Conservation (phyloP, 1,284 basidiomycete species). For the Coriolopsis trogii region DNA sequence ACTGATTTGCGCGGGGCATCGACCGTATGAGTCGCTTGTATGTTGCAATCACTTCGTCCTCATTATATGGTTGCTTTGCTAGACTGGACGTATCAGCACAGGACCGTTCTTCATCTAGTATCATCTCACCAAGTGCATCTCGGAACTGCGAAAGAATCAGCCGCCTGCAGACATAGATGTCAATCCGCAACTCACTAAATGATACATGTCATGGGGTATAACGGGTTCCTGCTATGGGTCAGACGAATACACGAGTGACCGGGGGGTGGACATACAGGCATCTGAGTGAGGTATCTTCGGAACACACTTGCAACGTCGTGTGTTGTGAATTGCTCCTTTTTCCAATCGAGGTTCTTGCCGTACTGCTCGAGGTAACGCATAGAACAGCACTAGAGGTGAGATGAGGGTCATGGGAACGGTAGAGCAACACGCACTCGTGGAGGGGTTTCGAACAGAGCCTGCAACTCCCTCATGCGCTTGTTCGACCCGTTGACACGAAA, state of each 20-base stretch:
- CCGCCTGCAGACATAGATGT: constrained; percentile 16
- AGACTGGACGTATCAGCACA: constrained; percentile 14
- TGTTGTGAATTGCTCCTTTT: constrained; percentile 80
- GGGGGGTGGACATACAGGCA: constrained; percentile 73
- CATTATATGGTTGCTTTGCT: constrained; percentile 69
- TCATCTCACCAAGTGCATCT: constrained; percentile 67
- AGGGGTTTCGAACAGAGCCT: constrained; percentile 86
- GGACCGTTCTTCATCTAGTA: neutral
- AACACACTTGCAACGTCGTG: constrained; percentile 98
- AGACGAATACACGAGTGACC: constrained; percentile 2
- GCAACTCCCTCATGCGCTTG: constrained; percentile 95
- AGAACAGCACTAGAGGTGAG: constrained; percentile 9
- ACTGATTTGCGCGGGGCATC: constrained; percentile 90
- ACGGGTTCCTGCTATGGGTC: constrained; percentile 73
- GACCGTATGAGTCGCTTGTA: constrained; percentile 87
- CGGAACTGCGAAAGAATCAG: constrained; percentile 66
- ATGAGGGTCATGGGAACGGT: constrained; percentile 4
- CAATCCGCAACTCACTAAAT: constrained; percentile 63
- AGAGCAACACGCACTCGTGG: constrained; percentile 66
- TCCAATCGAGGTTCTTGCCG: constrained; percentile 93
- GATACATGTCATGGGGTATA: constrained; percentile 87
- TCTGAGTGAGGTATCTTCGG: constrained; percentile 92
- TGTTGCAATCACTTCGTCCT: constrained; percentile 69
- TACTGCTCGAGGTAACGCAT: constrained; percentile 60
- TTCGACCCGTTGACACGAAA: constrained; percentile 94